Evolutionary conservation across 352 stramenopile species (phyloP), one percentile per base, ranked within the genome.

Genomic region (Globisporangium emineosum): DNA sequence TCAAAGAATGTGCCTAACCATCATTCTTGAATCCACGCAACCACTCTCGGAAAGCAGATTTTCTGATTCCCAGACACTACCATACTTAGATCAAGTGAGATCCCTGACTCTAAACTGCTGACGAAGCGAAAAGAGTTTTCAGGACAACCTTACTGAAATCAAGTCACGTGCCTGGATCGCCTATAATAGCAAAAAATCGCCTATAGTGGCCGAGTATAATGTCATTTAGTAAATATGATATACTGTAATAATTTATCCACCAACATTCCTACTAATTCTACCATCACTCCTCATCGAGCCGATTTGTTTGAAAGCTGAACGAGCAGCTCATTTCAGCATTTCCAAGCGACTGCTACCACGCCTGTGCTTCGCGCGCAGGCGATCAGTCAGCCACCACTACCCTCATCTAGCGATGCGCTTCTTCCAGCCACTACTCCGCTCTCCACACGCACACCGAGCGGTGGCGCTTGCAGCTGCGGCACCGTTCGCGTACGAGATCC

Each of bases 401-500:
- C 21, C 45, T 12, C 21, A 51, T n/a, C 19, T n/a, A 25, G n/a
- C 43, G 19, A 54, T 54, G 49, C 49, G 49, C 49, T 54, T 54
- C 49, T 54, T 54, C 13, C 49, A 35, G 49, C 23, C 25, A 13
- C 25, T 35, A 25, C 13, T 32, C 10, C 25, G 23, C 25, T 54
- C 12, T 2, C 23, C 49, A 32, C 49, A 35, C 45, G 21, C 21
- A 30, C 58, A 32, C 10, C 17, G 33, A 23, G 58, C 30, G 1
- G 32, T 35, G 3, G 47, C 10, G 37, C 27, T 62, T 29, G 42
- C 25, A 10, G 56, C 37, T 12, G 40, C 40, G 8, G 25, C 40
- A 8, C 56, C 56, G 4, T 30, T 62, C 23, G 56, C 27, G 27
- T 62, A 53, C 56, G 37, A 62, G 25, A 35, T 62, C 35, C 56